Percentiles rank a stretch among this genome's conserved stretches.
Evolutionary conservation across 371 early-diverging fungal species (phyloP).

Genomic region (Mucor saturninus): DNA sequence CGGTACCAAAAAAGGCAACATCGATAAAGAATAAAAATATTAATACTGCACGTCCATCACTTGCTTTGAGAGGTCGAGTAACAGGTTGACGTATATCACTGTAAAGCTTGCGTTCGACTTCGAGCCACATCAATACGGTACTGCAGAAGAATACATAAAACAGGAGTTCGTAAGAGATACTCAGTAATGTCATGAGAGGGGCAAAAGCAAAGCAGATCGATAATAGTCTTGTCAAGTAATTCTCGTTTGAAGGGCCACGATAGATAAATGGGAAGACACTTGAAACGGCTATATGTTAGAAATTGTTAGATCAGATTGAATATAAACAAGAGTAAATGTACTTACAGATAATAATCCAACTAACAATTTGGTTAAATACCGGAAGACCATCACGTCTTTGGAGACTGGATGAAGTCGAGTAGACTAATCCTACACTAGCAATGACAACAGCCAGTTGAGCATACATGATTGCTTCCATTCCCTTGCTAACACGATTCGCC

Average conservation of each 20-base stretch:
- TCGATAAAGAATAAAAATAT: slow-evolving; percentile 89
- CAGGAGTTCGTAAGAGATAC: slow-evolving; percentile 86
- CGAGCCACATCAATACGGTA: slow-evolving; percentile 80
- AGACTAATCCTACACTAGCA: slow-evolving; percentile 52
- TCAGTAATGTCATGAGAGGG: slow-evolving; percentile 85
- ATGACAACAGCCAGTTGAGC: slow-evolving; percentile 34
- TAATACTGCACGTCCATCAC: slow-evolving; percentile 77
- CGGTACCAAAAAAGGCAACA: slow-evolving; percentile 95
- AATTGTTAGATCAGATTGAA: not conserved
- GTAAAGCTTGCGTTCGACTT: slow-evolving; percentile 72
- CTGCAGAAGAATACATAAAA: slow-evolving; percentile 86
- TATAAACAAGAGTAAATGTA: not conserved
- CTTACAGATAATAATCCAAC: slow-evolving; percentile 73
- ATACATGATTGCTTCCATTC: slow-evolving; percentile 7
- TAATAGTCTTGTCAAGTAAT: slow-evolving; percentile 78
- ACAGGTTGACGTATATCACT: slow-evolving; percentile 3
- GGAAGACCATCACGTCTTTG: slow-evolving; percentile 70
- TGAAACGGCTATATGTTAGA: slow-evolving; percentile 48
- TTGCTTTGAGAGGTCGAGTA: slow-evolving; percentile 37
- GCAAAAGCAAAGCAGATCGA: slow-evolving; percentile 87
- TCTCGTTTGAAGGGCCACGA: slow-evolving; percentile 65
- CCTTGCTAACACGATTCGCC: slow-evolving; percentile 11
- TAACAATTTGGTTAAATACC: slow-evolving; percentile 66
- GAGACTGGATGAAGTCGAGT: slow-evolving; percentile 57
- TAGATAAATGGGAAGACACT: slow-evolving; percentile 69